Evolutionary conservation across 2,329 filamentous ascomycete genomes (phyloP).

Genomic region (Talaromyces funiculosus): DNA sequence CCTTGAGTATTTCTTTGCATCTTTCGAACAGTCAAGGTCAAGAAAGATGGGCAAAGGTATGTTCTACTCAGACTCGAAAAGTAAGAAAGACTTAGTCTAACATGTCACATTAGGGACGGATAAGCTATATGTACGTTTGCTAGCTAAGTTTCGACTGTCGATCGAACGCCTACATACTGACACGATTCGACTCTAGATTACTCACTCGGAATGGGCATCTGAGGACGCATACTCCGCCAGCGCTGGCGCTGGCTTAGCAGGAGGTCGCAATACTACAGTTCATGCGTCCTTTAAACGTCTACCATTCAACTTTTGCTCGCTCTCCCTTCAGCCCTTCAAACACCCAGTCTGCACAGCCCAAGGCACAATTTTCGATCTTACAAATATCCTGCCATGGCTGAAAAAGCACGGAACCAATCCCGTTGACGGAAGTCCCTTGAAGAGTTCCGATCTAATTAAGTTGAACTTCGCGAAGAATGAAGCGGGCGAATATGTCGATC

Average conservation of each 20-base stretch:
- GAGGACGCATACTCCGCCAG: constrained; percentile 82
- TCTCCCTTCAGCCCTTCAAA: constrained; percentile 89
- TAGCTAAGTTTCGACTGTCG: not conserved
- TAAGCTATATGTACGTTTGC: constrained; percentile 43
- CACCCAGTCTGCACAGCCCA: constrained; percentile 85
- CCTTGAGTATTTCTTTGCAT: not conserved
- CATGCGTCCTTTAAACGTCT: constrained; percentile 74
- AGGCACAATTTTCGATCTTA: constrained; percentile 90
- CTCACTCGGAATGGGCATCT: constrained; percentile 95
- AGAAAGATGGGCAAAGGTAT: constrained; percentile 37
- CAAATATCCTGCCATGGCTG: constrained; percentile 89
- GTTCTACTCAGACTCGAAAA: constrained; percentile 8
- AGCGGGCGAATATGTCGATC: constrained; percentile 86
- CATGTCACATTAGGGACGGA: constrained; percentile 38
- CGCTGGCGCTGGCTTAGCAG: constrained; percentile 61
- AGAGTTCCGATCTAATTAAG: constrained; percentile 77
- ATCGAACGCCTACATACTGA: constrained; percentile 12
- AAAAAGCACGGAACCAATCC: constrained; percentile 92
- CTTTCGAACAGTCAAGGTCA: not conserved
- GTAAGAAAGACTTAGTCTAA: not conserved
- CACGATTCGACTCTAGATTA: constrained; percentile 56
- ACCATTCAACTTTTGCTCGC: constrained; percentile 96
- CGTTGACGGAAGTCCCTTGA: constrained; percentile 72
- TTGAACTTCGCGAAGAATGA: constrained; percentile 90
- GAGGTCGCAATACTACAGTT: constrained; percentile 43